These are phyloP conservation scores for Triangularia verruculosa DNA, from an alignment of 2,329 filamentous ascomycete genomes.

Conservation along the genomic window DNA sequence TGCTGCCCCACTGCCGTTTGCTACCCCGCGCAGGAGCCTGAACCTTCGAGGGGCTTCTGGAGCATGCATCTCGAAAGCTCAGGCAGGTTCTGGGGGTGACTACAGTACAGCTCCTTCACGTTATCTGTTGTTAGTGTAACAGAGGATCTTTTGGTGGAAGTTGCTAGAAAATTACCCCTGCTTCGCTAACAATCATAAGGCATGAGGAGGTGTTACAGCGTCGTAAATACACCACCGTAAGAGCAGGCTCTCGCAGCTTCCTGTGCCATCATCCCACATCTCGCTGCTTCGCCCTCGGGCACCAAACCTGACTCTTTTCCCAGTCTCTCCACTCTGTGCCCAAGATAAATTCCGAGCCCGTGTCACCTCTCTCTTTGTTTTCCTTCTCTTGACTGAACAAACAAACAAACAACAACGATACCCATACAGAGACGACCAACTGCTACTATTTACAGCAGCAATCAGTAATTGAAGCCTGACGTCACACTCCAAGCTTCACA, in stretches of 20 bases:
- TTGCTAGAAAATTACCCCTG: too few species aligned
- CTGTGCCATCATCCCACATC: constrained; percentile 18
- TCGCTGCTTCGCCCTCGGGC: constrained; percentile 13
- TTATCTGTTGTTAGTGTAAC: too few species aligned
- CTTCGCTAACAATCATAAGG: too few species aligned
- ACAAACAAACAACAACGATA: constrained; percentile 9
- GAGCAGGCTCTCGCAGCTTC: constrained; percentile 14
- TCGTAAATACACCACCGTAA: too few species aligned
- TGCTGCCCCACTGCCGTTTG: background rate
- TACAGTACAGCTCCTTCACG: too few species aligned
- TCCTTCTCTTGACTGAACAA: constrained; percentile 5
- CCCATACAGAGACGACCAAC: constrained; percentile 1
- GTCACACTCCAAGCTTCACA: constrained; percentile 21
- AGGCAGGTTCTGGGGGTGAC: background rate
- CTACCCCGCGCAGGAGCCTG: constrained; percentile 21
- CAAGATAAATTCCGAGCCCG: constrained; percentile 6
- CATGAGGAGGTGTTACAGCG: too few species aligned
- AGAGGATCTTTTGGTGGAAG: too few species aligned
- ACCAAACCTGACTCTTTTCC: constrained; percentile 7
- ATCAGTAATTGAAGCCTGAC: constrained; percentile 24
- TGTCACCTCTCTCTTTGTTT: background rate
- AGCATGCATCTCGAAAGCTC: constrained; percentile 11
- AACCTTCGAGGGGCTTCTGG: constrained; percentile 26
- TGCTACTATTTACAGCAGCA: constrained; percentile 6
- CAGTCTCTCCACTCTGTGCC: constrained; percentile 7